Conservation (phyloP, 352 stramenopile species). For the Pythium graminicola region DNA sequence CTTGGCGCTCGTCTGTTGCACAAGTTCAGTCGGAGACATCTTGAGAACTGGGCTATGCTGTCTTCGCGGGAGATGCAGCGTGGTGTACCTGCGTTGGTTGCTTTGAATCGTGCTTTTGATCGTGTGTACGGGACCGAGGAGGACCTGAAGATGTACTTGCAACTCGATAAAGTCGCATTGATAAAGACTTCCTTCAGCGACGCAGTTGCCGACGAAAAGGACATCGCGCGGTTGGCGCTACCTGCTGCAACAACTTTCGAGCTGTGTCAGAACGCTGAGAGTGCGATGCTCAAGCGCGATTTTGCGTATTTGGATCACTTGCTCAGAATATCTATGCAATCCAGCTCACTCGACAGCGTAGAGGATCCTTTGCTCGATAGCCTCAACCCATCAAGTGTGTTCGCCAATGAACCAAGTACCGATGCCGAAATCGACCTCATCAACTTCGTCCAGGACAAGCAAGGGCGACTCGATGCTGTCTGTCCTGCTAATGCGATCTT, state of each 20-base stretch:
- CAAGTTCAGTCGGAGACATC: constrained; percentile 59
- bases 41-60: constrained; percentile 74
- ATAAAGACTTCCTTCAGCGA: constrained; percentile 30
- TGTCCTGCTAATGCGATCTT: constrained; percentile 21
- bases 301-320: constrained; percentile 60
- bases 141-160: constrained; percentile 31
- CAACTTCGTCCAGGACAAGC: constrained; percentile 17
- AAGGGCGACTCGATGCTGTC: constrained; percentile 9
- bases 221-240: neutral
- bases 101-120: constrained; percentile 38
- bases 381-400: neutral
- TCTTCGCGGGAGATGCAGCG: constrained; percentile 58
- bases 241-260: constrained; percentile 37
- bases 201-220: constrained; percentile 12
- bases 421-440: constrained; percentile 14
- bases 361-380: constrained; percentile 18
- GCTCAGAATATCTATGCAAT: constrained; percentile 19
- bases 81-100: constrained; percentile 12
- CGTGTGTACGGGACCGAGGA: constrained; percentile 48
- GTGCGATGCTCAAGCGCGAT: constrained; percentile 48
- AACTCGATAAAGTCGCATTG: constrained; percentile 34
- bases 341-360: neutral
- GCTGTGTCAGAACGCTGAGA: constrained; percentile 53
- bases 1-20: constrained; percentile 19
- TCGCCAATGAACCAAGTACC: neutral